These are phyloP conservation scores for Solanum clarkiae DNA, from an alignment of 257 asterid genomes.

Conservation along the genomic window DNA sequence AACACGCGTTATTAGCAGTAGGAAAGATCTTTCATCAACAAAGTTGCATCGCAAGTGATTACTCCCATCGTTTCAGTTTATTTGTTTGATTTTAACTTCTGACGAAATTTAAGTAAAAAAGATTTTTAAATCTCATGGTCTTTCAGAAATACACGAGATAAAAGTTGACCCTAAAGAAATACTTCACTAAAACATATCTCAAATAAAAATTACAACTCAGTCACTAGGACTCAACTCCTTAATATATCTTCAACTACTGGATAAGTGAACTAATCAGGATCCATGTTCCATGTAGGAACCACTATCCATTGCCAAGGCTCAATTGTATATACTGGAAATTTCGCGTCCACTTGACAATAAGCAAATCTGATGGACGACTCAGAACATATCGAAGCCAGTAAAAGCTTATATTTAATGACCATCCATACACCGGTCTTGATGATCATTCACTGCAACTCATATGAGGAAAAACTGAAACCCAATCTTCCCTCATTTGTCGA, in stretches of 20 bases:
- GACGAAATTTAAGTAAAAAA: not conserved
- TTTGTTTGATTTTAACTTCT: not conserved
- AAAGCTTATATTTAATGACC: not conserved
- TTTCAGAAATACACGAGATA: not conserved
- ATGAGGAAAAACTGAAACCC: conserved; percentile 80
- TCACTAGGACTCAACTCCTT: not conserved
- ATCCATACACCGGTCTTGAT: not conserved
- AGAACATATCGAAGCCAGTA: not conserved
- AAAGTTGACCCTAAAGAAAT: not conserved
- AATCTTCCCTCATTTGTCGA: conserved; percentile 70
- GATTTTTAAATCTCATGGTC: not conserved
- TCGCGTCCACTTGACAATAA: not conserved
- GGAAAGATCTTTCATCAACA: not conserved
- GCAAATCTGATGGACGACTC: not conserved
- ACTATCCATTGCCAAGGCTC: not conserved
- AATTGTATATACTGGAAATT: not conserved
- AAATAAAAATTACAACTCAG: not conserved
- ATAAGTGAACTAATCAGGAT: not conserved
- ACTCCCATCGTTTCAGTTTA: not conserved
- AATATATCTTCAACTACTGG: not conserved
- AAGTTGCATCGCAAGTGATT: not conserved
- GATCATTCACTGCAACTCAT: conserved; percentile 60
- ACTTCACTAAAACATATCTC: not conserved
- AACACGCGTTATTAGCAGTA: not conserved
- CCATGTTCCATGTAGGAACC: not conserved